Percentiles rank a stretch among this genome's conserved stretches.
These are phyloP conservation scores for Mortierella antarctica DNA, from an alignment of 192 early-diverging fungal species.

Conservation along the genomic window DNA sequence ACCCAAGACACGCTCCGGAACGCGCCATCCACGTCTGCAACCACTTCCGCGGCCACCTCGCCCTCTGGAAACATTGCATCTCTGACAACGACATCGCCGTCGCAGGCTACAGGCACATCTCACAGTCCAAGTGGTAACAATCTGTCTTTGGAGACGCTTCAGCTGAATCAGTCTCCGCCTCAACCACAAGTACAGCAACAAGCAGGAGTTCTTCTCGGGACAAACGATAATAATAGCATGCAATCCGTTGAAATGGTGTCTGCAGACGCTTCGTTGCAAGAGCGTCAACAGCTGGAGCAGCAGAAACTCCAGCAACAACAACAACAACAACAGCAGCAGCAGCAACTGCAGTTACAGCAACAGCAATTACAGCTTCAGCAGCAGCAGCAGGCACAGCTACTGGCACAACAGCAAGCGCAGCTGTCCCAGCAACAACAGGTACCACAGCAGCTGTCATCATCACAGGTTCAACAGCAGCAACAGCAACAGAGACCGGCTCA, in stretches of 20 bases:
- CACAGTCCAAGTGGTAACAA: no score
- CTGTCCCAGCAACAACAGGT: slow-evolving; percentile 18
- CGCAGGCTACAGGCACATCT: no score
- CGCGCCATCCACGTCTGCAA: neutral
- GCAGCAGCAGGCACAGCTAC: neutral
- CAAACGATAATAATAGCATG: no score
- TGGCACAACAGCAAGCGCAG: slow-evolving; percentile 22
- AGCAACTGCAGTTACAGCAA: neutral
- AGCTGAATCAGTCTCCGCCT: neutral
- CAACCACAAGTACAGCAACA: no score
- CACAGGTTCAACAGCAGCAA: slow-evolving; percentile 20
- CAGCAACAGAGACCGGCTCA: slow-evolving; percentile 21
- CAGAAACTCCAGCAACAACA: neutral
- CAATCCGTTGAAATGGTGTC: no score
- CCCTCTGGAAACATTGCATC: no score
- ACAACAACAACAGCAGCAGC: neutral
- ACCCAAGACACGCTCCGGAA: no score
- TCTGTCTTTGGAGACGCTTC: neutral
- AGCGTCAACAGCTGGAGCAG: no score
- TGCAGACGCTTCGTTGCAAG: no score
- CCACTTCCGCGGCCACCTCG: neutral
- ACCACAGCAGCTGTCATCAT: neutral
- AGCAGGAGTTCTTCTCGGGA: no score
- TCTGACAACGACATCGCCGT: no score
- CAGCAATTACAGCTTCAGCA: neutral